Conservation (phyloP, 495 filamentous ascomycete genomes). For the Talaromyces wortmannii region DNA sequence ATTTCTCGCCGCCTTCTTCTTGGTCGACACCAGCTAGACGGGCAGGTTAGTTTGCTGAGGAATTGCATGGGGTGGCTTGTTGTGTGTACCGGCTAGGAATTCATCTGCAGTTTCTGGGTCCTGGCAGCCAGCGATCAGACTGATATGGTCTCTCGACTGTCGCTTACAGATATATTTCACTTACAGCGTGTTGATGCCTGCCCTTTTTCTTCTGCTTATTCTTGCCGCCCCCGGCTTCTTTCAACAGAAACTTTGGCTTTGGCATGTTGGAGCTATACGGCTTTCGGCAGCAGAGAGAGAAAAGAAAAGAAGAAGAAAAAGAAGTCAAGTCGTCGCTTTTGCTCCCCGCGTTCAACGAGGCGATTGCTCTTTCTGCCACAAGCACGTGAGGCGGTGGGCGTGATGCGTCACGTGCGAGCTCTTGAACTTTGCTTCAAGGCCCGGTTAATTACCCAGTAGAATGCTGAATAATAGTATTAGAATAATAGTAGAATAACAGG, state of each 20-base stretch:
- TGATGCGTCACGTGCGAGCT: too few relatives aligned
- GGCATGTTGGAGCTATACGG: constrained; percentile 28
- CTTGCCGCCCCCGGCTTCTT: constrained; percentile 24
- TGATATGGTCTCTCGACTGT: background rate
- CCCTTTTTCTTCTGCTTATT: constrained; percentile 36
- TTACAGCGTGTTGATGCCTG: constrained; percentile 11
- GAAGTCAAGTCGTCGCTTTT: too few relatives aligned
- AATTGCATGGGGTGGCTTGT: too few relatives aligned
- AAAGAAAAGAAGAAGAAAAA: background rate
- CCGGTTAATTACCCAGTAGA: too few relatives aligned
- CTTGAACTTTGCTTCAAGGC: too few relatives aligned
- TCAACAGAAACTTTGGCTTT: constrained; percentile 45
- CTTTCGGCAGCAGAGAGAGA: background rate
- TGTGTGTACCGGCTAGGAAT: constrained; percentile 44
- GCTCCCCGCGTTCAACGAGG: too few relatives aligned
- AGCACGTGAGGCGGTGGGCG: too few relatives aligned
- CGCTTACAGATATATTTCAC: background rate
- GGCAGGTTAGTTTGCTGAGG: background rate
- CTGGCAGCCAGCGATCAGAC: constrained; percentile 14
- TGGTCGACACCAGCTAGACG: constrained; percentile 53
- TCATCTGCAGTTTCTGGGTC: constrained; percentile 54
- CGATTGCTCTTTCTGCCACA: too few relatives aligned
- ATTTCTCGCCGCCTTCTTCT: constrained; percentile 68
- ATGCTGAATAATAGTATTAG: too few relatives aligned
- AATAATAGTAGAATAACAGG: too few relatives aligned